phyloP scores from a whole-genome alignment of 495 filamentous ascomycete genomes.

The Pseudotulostoma volvatum region DNA sequence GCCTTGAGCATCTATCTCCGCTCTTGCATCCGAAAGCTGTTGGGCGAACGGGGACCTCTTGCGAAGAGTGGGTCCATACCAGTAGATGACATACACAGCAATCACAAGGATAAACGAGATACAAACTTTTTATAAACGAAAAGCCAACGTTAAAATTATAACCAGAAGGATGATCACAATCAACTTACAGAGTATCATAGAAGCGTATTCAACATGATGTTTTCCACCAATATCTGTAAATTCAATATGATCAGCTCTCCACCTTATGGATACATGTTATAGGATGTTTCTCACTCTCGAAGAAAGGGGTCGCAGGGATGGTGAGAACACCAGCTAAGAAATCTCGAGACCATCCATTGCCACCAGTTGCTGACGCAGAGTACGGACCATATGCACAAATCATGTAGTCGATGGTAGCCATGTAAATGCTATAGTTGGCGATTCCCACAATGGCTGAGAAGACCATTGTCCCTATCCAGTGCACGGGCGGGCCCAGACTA shows the following conservation, averaged over 20 bases:
- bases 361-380: conserved; percentile 55
- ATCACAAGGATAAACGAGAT: conserved; percentile 54
- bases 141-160: background rate
- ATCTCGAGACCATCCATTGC: conserved; percentile 61
- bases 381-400: conserved; percentile 55
- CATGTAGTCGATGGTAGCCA: conserved; percentile 66
- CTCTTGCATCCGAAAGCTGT: conserved; percentile 38
- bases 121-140: conserved; percentile 19
- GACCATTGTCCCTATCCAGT: conserved; percentile 51
- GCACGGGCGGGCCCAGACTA: conserved; percentile 35
- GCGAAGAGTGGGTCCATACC: conserved; percentile 51
- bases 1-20: conserved; percentile 25
- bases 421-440: conserved; percentile 55
- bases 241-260: conserved; percentile 2
- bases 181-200: conserved; percentile 46
- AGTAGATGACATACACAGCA: conserved; percentile 66
- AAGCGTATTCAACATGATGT: conserved; percentile 47
- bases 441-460: conserved; percentile 49
- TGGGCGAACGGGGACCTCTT: conserved; percentile 60
- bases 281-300: conserved; percentile 24
- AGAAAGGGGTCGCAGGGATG: conserved; percentile 58
- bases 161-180: background rate
- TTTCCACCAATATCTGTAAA: conserved; percentile 41
- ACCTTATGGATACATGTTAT: no score
- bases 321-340: conserved; percentile 70